Conservation (phyloP, 1,284 basidiomycete genomes). For the Malassezia obtusa region DNA sequence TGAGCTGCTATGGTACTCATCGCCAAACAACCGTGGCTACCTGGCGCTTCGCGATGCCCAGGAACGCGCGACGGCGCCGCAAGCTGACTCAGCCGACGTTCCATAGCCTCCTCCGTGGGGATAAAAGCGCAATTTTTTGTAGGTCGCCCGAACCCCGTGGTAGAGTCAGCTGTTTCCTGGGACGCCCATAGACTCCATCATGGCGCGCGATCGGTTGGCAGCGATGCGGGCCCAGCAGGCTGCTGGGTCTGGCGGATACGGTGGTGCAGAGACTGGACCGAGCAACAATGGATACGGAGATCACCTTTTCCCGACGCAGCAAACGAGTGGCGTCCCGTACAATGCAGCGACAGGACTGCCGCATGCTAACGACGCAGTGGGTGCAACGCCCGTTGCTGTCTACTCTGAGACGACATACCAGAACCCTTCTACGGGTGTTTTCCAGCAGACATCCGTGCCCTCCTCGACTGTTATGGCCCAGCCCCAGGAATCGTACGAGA, state of each 20-base stretch:
- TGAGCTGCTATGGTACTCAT: constrained; percentile 26
- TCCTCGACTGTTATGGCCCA: constrained; percentile 15
- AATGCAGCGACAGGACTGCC: not conserved
- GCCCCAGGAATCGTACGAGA: constrained; percentile 16
- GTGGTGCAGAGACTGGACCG: constrained; percentile 18
- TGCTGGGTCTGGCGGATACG: constrained; percentile 35
- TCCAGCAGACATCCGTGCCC: not conserved
- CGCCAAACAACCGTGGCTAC: constrained; percentile 18
- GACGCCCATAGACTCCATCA: constrained; percentile 4
- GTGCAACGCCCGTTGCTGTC: not conserved
- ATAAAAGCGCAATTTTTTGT: not conserved
- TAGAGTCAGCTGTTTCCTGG: not conserved
- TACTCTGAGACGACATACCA: not conserved
- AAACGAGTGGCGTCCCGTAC: constrained; percentile 18
- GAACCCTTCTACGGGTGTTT: not conserved
- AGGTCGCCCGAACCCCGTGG: too few relatives aligned
- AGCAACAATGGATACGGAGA: constrained; percentile 48
- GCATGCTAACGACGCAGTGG: not conserved
- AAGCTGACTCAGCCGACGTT: not conserved
- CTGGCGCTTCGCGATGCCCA: constrained; percentile 15
- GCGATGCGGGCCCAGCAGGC: constrained; percentile 35
- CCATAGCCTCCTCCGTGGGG: not conserved
- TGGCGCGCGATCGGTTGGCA: constrained; percentile 31
- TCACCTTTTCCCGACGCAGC: constrained; percentile 44
- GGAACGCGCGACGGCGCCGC: not conserved